These are phyloP conservation scores for Pseudocercospora vitis DNA, from an alignment of 2,329 filamentous ascomycete species.

Conservation along the genomic window DNA sequence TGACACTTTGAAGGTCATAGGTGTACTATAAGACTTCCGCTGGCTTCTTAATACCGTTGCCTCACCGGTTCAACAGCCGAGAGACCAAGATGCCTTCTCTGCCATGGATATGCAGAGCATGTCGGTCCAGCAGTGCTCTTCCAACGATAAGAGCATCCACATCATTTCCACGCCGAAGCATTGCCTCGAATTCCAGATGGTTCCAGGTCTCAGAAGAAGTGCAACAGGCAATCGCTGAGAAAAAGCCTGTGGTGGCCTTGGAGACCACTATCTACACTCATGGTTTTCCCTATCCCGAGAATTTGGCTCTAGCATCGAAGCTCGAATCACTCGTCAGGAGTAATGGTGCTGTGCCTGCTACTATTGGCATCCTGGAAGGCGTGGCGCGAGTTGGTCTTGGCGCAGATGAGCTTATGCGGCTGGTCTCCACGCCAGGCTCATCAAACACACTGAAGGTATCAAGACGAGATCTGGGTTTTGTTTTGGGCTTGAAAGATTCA, in stretches of 20 bases:
- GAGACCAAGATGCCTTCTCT: conserved; percentile 5
- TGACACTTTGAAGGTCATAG: too few species aligned
- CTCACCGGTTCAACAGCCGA: neutral
- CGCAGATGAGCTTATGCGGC: conserved; percentile 68
- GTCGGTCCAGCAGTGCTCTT: conserved; percentile 11
- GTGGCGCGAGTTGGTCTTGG: conserved; percentile 76
- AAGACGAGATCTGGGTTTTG: conserved; percentile 78
- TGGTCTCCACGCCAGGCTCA: conserved; percentile 59
- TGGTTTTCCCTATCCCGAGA: conserved; percentile 70
- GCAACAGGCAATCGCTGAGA: conserved; percentile 68
- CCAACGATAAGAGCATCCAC: neutral
- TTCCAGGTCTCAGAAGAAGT: conserved; percentile 81
- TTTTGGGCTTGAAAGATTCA: conserved; percentile 71
- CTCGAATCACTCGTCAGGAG: conserved; percentile 79
- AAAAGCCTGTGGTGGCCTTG: conserved; percentile 83
- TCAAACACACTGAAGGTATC: conserved; percentile 73
- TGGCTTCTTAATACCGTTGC: neutral
- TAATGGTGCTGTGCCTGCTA: conserved; percentile 83
- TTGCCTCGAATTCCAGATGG: conserved; percentile 29
- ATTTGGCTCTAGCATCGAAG: conserved; percentile 71
- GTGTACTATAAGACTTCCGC: too few species aligned
- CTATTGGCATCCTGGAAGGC: conserved; percentile 83
- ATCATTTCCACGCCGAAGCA: neutral
- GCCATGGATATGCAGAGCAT: conserved; percentile 25
- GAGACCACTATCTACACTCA: conserved; percentile 98